Evolutionary conservation across 2,329 filamentous ascomycete genomes (phyloP).

Genomic region (Plectosphaerella plurivora): DNA sequence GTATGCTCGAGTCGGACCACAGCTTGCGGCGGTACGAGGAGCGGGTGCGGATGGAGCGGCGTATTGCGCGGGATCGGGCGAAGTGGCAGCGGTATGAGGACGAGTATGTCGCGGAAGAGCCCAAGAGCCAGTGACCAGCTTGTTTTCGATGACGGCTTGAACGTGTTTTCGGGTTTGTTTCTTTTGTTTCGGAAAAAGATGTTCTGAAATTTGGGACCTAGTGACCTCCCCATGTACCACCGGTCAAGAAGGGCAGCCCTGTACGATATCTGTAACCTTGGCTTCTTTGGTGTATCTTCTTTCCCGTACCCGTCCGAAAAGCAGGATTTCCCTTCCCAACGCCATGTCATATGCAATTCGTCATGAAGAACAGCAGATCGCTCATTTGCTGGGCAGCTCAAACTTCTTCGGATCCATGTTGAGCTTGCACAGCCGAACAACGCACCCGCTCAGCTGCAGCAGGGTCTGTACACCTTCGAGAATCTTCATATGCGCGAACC

Average conservation of each 20-base stretch:
- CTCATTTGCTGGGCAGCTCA: slow-evolving; percentile 33
- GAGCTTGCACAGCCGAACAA: slow-evolving; percentile 86
- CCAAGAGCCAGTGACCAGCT: slow-evolving; percentile 24
- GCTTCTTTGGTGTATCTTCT: background rate
- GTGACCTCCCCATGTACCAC: background rate
- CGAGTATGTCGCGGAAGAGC: slow-evolving; percentile 47
- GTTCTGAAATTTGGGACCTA: background rate
- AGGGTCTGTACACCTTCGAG: slow-evolving; percentile 96
- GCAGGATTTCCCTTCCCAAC: slow-evolving; percentile 20
- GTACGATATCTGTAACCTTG: background rate
- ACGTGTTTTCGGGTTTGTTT: background rate
- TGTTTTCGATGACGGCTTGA: background rate
- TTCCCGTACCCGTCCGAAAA: background rate
- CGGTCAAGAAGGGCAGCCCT: background rate
- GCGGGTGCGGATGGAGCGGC: slow-evolving; percentile 58
- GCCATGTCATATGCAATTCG: slow-evolving; percentile 22
- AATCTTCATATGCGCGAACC: slow-evolving; percentile 98
- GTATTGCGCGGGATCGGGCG: slow-evolving; percentile 59
- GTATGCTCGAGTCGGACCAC: slow-evolving; percentile 71
- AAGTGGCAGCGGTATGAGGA: slow-evolving; percentile 65
- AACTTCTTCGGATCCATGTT: slow-evolving; percentile 94
- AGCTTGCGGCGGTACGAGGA: slow-evolving; percentile 65
- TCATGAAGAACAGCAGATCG: background rate
- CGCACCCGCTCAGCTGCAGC: slow-evolving; percentile 87
- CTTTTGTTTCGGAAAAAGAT: background rate